phyloP scores from a whole-genome alignment of 2,329 filamentous ascomycete species.

The Phyllosticta paracitricarpa region DNA sequence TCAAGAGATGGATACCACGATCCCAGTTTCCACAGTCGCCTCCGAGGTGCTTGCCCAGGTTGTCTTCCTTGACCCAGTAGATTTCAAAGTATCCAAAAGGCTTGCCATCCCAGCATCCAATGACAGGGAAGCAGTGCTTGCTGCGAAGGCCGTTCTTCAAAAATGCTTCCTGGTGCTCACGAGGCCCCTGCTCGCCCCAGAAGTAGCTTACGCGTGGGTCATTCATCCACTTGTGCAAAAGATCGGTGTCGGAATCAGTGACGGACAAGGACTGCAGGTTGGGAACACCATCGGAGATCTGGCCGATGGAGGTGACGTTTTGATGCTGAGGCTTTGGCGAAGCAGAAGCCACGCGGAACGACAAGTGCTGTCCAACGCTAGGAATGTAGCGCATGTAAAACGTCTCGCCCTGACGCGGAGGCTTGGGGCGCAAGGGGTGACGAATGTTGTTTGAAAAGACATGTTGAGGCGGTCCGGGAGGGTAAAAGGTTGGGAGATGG shows the following conservation, averaged over 20 bases:
- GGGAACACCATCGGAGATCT: slow-evolving; percentile 16
- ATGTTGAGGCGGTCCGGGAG: slow-evolving; percentile 73
- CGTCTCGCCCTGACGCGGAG: slow-evolving; percentile 78
- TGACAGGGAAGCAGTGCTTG: slow-evolving; percentile 76
- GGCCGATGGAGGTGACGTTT: slow-evolving; percentile 41
- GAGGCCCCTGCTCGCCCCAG: slow-evolving; percentile 61
- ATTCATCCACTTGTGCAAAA: slow-evolving; percentile 83
- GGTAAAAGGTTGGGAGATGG: slow-evolving; percentile 84
- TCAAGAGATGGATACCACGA: slow-evolving; percentile 74
- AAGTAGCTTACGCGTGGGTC: slow-evolving; percentile 72
- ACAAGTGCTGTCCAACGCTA: slow-evolving; percentile 72
- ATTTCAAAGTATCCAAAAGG: slow-evolving; percentile 97
- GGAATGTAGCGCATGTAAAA: slow-evolving; percentile 86
- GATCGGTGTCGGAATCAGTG: slow-evolving; percentile 48
- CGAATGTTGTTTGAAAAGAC: slow-evolving; percentile 66
- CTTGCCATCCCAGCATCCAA: slow-evolving; percentile 87
- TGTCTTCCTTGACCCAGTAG: slow-evolving; percentile 96
- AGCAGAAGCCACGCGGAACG: slow-evolving; percentile 73
- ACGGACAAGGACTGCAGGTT: slow-evolving; percentile 20
- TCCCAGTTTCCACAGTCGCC: slow-evolving; percentile 68
- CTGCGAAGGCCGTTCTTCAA: slow-evolving; percentile 55
- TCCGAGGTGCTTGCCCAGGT: slow-evolving; percentile 57
- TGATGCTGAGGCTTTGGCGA: slow-evolving; percentile 50
- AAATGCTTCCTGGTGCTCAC: slow-evolving; percentile 54
- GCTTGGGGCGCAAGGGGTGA: slow-evolving; percentile 80